Evolutionary conservation across 169 alveolate species (phyloP).

Genomic region (Plasmodium berghei): DNA sequence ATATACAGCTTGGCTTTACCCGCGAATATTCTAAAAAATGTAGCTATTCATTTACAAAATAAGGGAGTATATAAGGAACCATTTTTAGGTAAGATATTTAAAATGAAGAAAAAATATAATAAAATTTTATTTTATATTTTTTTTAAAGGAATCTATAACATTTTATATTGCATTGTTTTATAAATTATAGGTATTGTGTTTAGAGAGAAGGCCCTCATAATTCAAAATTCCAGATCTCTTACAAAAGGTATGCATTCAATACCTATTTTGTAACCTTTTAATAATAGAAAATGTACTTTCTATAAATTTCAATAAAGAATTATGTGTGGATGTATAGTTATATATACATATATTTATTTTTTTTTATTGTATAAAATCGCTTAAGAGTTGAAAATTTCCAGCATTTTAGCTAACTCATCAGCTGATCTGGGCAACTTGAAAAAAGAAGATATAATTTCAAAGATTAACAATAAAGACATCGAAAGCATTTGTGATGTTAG

Average conservation of each 20-base stretch:
- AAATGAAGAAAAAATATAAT: constrained; percentile 5
- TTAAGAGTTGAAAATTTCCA: constrained; percentile 35
- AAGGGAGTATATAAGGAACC: constrained; percentile 63
- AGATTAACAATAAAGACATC: constrained; percentile 29
- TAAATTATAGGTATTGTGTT: constrained; percentile 47
- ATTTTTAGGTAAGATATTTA: constrained; percentile 36
- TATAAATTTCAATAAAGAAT: too few species aligned
- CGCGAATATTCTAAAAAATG: constrained; percentile 38
- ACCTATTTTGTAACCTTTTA: background rate
- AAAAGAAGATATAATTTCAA: constrained; percentile 36
- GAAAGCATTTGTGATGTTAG: constrained; percentile 55
- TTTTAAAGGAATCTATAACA: background rate
- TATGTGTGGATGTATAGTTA: too few species aligned
- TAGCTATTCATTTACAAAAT: constrained; percentile 35
- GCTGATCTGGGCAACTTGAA: constrained; percentile 32
- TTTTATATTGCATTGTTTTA: background rate
- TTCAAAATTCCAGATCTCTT: background rate
- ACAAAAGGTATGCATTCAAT: constrained; percentile 34
- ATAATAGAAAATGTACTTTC: too few species aligned
- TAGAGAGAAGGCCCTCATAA: constrained; percentile 14
- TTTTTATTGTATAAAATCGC: background rate
- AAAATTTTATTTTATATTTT: background rate
- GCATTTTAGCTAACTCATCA: constrained; percentile 42
- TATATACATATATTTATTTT: background rate
- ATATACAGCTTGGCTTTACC: constrained; percentile 56